Evolutionary conservation across 2,329 filamentous ascomycete genomes (phyloP), one percentile per base, ranked within the genome.

Genomic region (Fusarium begoniae): DNA sequence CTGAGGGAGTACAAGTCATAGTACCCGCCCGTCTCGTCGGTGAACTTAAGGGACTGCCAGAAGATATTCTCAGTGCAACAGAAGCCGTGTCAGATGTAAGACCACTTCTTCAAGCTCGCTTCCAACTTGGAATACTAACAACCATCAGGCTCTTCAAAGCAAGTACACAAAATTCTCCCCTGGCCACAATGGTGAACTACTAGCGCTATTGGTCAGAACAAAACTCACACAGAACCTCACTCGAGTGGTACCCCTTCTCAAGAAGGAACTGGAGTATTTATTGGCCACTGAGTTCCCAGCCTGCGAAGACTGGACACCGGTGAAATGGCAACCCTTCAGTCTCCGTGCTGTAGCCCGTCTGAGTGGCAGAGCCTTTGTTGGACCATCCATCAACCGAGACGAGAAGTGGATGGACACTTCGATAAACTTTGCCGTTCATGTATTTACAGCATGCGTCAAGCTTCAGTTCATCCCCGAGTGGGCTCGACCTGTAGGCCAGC

Each of bases 251-350:
- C 85, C 86, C 10, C 82, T 82, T 62, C 81, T 88, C 28, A 86
- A 84, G 63, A 79, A 82, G 30, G 87, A 88, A 74, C 79, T 88
- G 26, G 84, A 87, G 66, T 80, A 83, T 67, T 82, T 87, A 32
- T 69, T 86, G 11, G 82, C 81, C 17, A 83, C 83, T 4, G 86
- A 88, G 75, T 87, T 88, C 45, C 85, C 86, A 10, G 78, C 81
- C 22, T 88, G 86, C 71, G 80, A 85, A 62, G 88, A 90, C 69
- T 90, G 89, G 89, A 89, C 85, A 3, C 77, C 87, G 0, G 84
- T 89, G 57, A 85, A 84, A 72, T 84, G 89, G 73, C 87, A 88
- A 43, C 84, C 85, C 0, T 86, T 89, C 64, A 81, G 87, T 48
- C 82, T 90, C 5, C 82, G 86, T 28, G 83, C 86, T 8, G 82